Evolutionary conservation across 495 filamentous ascomycete species (phyloP).

Genomic region (Aspergillus homomorphus): DNA sequence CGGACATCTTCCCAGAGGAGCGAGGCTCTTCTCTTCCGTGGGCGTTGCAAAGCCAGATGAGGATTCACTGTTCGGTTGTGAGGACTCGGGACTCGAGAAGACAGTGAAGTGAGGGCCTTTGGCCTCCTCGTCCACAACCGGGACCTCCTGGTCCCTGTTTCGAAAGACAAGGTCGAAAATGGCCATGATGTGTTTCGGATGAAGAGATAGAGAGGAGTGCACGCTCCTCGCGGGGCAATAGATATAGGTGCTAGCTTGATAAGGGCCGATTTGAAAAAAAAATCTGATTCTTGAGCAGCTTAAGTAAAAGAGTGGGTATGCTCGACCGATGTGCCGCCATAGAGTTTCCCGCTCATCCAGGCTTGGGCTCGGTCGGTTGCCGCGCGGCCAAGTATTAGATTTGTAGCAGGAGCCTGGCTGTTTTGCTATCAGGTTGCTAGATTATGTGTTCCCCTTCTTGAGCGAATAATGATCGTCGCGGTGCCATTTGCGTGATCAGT

Average conservation of each 20-base stretch:
- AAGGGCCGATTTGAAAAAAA: not conserved
- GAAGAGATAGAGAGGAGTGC: not conserved
- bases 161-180: slow-evolving; percentile 9
- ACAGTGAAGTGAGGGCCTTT: slow-evolving; percentile 23
- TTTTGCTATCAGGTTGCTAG: not conserved
- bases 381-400: not conserved
- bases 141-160: slow-evolving; percentile 3
- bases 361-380: not conserved
- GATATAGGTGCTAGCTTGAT: not conserved
- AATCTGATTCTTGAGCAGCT: slow-evolving; percentile 1
- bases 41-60: slow-evolving; percentile 18
- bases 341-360: not conserved
- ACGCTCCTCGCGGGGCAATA: not conserved
- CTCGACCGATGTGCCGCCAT: not conserved
- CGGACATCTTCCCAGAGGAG: slow-evolving; percentile 25
- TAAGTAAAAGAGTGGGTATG: slow-evolving; percentile 12
- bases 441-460: not conserved
- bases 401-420: not conserved
- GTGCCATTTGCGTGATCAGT: not conserved
- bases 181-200: slow-evolving; percentile 6
- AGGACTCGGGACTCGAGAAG: slow-evolving; percentile 21
- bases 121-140: not conserved
- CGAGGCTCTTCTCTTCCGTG: slow-evolving; percentile 18
- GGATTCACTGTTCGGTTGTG: slow-evolving; percentile 6
- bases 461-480: not conserved